Conservation (phyloP, 495 filamentous ascomycete species). For the Hypoxylon fragiforme region DNA sequence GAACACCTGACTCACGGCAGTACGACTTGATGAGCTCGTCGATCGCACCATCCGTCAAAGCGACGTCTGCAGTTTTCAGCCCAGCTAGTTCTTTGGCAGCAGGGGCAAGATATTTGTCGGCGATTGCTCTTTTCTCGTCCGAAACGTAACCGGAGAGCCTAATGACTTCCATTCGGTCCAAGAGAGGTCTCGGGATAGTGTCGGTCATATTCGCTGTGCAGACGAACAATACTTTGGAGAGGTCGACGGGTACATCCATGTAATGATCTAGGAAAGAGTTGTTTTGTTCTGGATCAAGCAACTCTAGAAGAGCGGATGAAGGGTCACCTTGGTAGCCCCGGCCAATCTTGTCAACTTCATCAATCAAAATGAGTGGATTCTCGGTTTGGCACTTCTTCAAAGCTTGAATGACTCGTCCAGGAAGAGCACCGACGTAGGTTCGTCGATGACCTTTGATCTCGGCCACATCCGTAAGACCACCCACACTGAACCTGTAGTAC, state of each 20-base stretch:
- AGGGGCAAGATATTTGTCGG: constrained; percentile 87
- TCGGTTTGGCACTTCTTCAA: constrained; percentile 99
- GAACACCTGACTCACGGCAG: constrained; percentile 94
- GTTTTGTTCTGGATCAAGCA: constrained; percentile 98
- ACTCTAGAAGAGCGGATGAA: constrained; percentile 88
- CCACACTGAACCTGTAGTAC: constrained; percentile 98
- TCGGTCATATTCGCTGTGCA: constrained; percentile 99
- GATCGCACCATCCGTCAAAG: constrained; percentile 80
- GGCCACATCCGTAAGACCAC: constrained; percentile 96
- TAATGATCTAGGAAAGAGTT: constrained; percentile 97
- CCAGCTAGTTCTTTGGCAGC: constrained; percentile 89
- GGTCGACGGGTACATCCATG: constrained; percentile 96
- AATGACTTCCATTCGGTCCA: constrained; percentile 99
- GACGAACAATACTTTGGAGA: constrained; percentile 97
- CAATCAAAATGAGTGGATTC: constrained; percentile 94
- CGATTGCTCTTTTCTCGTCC: constrained; percentile 99
- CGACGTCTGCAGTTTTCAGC: constrained; percentile 86
- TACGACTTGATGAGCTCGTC: constrained; percentile 98
- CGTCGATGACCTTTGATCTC: constrained; percentile 98
- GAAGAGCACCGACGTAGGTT: constrained; percentile 95
- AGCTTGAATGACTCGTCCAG: constrained; percentile 95
- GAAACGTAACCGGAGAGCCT: constrained; percentile 95
- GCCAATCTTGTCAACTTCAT: constrained; percentile 98
- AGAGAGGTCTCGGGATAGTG: constrained; percentile 90
- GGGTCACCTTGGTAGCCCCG: constrained; percentile 95